Evolutionary conservation across 805 yeast species (phyloP), one percentile per base, ranked within the genome.

Genomic region (Pichia ethanolica): DNA sequence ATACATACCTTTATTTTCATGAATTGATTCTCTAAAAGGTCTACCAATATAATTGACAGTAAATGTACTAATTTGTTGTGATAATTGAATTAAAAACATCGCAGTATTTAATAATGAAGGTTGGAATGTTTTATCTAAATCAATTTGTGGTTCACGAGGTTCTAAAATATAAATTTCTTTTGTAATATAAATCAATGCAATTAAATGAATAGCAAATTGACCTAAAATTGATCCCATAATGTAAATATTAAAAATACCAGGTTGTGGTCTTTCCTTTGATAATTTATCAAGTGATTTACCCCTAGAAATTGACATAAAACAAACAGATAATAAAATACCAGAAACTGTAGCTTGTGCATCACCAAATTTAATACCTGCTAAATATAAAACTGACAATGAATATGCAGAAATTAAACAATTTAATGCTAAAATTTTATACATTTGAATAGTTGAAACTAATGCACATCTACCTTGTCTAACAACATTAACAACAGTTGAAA

Each of bases 391-490:
- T 40, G 96, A 87, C 61, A 91, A 75, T 2, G 98, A 89, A 67
- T 93, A 93, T 34, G 99, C 99, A 57, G 95, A 84, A 69, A 93
- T 89, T 73, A 93, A 76, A 79, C 98, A 93, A 69, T 93, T 93
- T 72, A 93, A 77, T 0, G 99, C 99, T 65, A 93, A 73, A 62
- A 93, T 93, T 73, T 93, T 93, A 78, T 93, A 93, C 99, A 93
- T 93, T 72, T 93, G 99, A 64, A 93, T 90, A 8, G 99, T 93
- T 14, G 97, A 88, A 42, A 93, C 97, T 57, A 93, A 75, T 7
- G 99, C 96, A 74, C 96, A 88, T 71, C 99, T 89, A 56, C 99
- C 99, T 74, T 93, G 97, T 70, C 99, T 89, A 58, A 93, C 80
- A 56, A 93, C 86, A 64, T 89, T 84, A 47, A 96, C 86, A 49